Evolutionary conservation across 768 basidiomycete genomes (phyloP).

Genomic region (Russula compacta): DNA sequence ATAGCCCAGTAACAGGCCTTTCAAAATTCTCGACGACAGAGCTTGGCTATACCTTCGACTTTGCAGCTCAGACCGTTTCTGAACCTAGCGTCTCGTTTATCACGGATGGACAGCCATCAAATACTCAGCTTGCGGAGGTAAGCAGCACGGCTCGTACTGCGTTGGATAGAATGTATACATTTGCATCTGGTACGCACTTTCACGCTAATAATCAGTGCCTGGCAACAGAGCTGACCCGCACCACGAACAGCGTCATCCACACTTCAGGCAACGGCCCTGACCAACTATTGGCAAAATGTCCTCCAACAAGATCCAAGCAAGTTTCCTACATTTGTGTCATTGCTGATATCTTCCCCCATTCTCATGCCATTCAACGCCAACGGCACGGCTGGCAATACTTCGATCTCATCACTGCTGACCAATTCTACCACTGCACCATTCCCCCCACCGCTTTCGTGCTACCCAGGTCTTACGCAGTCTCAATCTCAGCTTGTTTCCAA

Average conservation of each 20-base stretch:
- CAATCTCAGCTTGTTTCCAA: constrained; percentile 36
- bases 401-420: constrained; percentile 35
- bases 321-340: constrained; percentile 39
- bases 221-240: not conserved
- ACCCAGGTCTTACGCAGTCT: constrained; percentile 38
- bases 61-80: constrained; percentile 44
- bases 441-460: constrained; percentile 53
- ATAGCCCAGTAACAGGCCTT: constrained; percentile 32
- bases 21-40: constrained; percentile 33
- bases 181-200: constrained; percentile 42
- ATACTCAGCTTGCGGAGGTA: constrained; percentile 37
- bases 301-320: constrained; percentile 38
- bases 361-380: constrained; percentile 53
- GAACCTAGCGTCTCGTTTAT: constrained; percentile 39
- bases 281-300: constrained; percentile 45
- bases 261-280: constrained; percentile 40
- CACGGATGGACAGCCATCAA: constrained; percentile 37
- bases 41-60: constrained; percentile 51
- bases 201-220: not conserved
- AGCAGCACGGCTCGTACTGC: constrained; percentile 30
- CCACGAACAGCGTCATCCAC: constrained; percentile 42
- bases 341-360: constrained; percentile 38
- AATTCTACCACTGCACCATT: constrained; percentile 37
- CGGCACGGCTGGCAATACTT: constrained; percentile 22
- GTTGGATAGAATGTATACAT: constrained; percentile 52